Evolutionary conservation across 2,329 filamentous ascomycete species (phyloP), one percentile per base, ranked within the genome.

Genomic region (Aspergillus neoniger): DNA sequence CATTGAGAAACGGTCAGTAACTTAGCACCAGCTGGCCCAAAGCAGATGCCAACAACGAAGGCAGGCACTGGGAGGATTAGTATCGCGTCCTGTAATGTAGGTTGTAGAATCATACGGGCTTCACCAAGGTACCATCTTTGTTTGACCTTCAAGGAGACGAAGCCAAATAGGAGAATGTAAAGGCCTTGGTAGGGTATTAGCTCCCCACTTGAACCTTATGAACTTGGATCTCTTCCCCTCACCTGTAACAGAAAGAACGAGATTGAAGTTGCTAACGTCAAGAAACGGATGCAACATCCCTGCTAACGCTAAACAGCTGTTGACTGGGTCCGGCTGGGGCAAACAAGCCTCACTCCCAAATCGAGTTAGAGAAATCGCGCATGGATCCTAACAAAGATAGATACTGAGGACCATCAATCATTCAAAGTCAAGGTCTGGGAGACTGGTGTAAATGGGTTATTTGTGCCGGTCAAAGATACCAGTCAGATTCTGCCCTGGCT

Each of bases 1-100:
- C 78, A 80, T 59, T 72, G 65, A 30, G 72, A 67, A n/a, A 74
- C 66, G 44, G 83, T 77, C 4, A 88, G 67, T 55, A 87, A 82
- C 41, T 79, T 85, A 1, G 83, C 81, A 4, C 81, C 78, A 17
- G 85, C 70, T 0, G 85, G 85, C 0, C 86, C 85, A 4, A 88
- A 75, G 0, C 80, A 67, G 52, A 85, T 79, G 2, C 85, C 86
- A 28, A 85, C 63, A 8, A 83, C 17, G 21, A 87, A 78, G 1
- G 85, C 83, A 2, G 84, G 84, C 17, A 87, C 83, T 86, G 38
- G 9, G 32, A 28, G 14, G 8, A 17, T 65, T 9, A 67, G 62
- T 17, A 17, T 38, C 25, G 25, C 25, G 25, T 28, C 25, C 25
- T 8, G 3, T 8, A 1, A 28, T 28, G 25, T 8, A 28, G 25